These are phyloP conservation scores for Chlorella variabilis DNA, from an alignment of 163 green algal genomes.

Conservation along the genomic window DNA sequence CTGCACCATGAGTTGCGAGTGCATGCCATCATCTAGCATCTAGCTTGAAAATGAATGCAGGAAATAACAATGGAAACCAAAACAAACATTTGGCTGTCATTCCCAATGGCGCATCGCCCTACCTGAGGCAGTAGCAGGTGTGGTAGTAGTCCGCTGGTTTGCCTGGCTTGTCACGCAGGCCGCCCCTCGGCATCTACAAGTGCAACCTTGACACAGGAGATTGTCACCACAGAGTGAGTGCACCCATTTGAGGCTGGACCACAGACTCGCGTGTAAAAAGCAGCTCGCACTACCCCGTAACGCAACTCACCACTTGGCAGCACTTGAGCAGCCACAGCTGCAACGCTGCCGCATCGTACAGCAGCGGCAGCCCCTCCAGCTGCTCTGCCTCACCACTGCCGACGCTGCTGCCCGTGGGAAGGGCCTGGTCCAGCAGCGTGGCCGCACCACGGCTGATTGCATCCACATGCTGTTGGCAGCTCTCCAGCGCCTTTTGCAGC, in stretches of 20 bases:
- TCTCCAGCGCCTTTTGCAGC: constrained; percentile 58
- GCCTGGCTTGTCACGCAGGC: constrained; percentile 95
- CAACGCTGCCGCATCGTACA: constrained; percentile 74
- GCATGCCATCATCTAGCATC: too few species aligned
- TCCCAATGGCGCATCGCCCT: too few species aligned
- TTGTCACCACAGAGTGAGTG: background rate
- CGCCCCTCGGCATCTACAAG: constrained; percentile 63
- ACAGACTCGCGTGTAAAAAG: background rate
- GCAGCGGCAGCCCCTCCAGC: background rate
- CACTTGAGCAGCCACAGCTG: constrained; percentile 84
- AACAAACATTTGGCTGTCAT: too few species aligned
- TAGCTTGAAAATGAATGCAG: too few species aligned
- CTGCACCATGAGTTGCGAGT: constrained; percentile 20
- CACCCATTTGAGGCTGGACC: background rate
- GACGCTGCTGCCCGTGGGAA: background rate
- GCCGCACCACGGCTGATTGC: constrained; percentile 43
- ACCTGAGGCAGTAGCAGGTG: constrained; percentile 97
- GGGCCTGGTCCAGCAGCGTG: constrained; percentile 40
- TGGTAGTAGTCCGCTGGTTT: constrained; percentile 96
- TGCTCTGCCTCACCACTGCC: background rate
- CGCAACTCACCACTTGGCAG: constrained; percentile 56
- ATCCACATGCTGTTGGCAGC: constrained; percentile 47
- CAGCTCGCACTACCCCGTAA: too few species aligned
- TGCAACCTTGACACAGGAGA: too few species aligned
- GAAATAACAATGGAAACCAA: too few species aligned